These are phyloP conservation scores for Fomitopsis palustris DNA, from an alignment of 1,284 basidiomycete species.

Conservation along the genomic window DNA sequence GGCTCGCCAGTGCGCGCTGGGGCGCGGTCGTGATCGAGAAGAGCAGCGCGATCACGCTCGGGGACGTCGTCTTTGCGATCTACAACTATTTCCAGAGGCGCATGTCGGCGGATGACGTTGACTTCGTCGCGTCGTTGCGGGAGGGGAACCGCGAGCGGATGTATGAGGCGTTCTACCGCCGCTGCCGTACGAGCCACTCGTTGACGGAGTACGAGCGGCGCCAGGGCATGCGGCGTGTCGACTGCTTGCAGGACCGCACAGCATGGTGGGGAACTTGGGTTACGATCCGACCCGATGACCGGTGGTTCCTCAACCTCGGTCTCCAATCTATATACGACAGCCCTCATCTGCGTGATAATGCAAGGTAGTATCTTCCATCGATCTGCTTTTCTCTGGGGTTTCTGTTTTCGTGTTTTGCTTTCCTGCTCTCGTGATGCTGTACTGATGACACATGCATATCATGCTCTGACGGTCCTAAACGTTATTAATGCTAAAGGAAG, in stretches of 20 bases:
- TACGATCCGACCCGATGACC: conserved; percentile 20
- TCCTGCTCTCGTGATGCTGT: neutral
- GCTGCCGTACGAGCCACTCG: conserved; percentile 16
- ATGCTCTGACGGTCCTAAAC: conserved; percentile 3
- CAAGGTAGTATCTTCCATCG: neutral
- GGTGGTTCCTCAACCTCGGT: conserved; percentile 33
- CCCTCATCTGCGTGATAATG: neutral
- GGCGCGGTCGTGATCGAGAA: conserved; percentile 29
- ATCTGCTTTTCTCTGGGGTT: neutral
- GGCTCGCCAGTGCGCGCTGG: conserved; percentile 27
- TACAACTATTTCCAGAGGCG: conserved; percentile 33
- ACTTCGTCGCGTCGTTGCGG: conserved; percentile 18
- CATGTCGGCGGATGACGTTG: conserved; percentile 27
- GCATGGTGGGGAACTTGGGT: conserved; percentile 35
- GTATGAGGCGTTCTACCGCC: conserved; percentile 23
- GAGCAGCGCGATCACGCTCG: conserved; percentile 22
- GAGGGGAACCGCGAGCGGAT: conserved; percentile 21
- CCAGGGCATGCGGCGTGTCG: conserved; percentile 35
- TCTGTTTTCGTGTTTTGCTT: neutral
- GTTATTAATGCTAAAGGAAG: conserved; percentile 6
- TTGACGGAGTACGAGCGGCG: conserved; percentile 28
- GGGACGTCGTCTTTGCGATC: conserved; percentile 34
- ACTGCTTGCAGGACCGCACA: conserved; percentile 31
- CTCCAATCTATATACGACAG: conserved; percentile 1
- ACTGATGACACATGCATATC: neutral